phyloP scores from a whole-genome alignment of 148 eudicot genomes.

The Rhododendron simsii region DNA sequence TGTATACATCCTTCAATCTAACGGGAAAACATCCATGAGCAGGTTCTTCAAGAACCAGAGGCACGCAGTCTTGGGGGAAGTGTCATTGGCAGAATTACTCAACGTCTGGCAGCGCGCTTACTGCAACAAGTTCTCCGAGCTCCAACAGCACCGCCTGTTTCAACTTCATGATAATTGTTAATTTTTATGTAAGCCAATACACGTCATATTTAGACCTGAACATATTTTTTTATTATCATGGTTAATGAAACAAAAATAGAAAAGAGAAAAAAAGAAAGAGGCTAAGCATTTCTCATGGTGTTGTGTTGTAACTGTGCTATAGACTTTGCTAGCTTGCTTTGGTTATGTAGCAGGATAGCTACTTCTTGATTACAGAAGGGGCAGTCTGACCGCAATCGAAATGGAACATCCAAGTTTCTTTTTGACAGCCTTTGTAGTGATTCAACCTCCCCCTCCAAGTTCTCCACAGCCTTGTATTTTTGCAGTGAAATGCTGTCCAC shows the following conservation, averaged over 20 bases:
- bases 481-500: background rate
- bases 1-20: constrained; percentile 2
- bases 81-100: constrained; percentile 82
- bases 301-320: background rate
- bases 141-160: constrained; percentile 40
- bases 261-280: background rate
- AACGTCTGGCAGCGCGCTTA: constrained; percentile 92
- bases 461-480: background rate
- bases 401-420: background rate
- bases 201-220: background rate
- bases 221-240: background rate
- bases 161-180: constrained; percentile 18
- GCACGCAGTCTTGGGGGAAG: constrained; percentile 86
- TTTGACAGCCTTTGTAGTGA: background rate
- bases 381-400: background rate
- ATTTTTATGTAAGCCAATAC: constrained; percentile 10
- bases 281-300: background rate
- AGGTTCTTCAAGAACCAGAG: constrained; percentile 88
- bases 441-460: background rate
- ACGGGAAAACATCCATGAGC: constrained; percentile 13
- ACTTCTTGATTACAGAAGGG: background rate
- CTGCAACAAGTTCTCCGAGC: constrained; percentile 80
- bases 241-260: background rate
- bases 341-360: background rate
- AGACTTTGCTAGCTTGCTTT: background rate